Conservation (phyloP, 805 yeast species). For the Blastobotrys mokoenaii region DNA sequence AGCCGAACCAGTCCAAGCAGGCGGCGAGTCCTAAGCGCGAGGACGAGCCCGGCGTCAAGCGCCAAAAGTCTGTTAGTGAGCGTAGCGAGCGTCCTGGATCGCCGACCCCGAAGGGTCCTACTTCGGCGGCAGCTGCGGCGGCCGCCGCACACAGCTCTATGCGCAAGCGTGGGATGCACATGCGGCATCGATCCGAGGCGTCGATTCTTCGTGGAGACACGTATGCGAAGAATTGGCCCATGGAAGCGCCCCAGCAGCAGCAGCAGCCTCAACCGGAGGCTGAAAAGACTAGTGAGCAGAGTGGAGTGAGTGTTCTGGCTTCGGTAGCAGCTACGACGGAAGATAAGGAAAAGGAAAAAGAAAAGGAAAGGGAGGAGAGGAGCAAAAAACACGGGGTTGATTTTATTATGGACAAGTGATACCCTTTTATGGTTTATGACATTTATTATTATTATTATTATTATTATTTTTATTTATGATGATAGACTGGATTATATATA, state of each 20-base stretch:
- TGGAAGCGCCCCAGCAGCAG: neutral
- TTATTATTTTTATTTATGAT: slow-evolving; percentile 1
- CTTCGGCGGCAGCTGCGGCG: slow-evolving; percentile 9
- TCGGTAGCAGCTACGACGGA: slow-evolving; percentile 5
- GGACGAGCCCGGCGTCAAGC: slow-evolving; percentile 8
- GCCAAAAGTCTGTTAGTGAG: slow-evolving; percentile 14
- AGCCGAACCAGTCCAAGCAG: slow-evolving; percentile 28
- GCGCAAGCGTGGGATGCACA: slow-evolving; percentile 12
- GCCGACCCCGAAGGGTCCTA: slow-evolving; percentile 8
- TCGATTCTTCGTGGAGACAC: slow-evolving; percentile 11
- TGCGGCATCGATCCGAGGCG: slow-evolving; percentile 19
- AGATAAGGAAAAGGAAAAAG: slow-evolving; percentile 3
- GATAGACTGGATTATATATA: neutral
- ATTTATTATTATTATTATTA: too few relatives aligned
- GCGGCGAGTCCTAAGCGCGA: slow-evolving; percentile 5
- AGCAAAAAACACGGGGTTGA: slow-evolving; percentile 18
- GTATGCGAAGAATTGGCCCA: slow-evolving; percentile 1
- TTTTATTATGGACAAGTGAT: slow-evolving; percentile 13
- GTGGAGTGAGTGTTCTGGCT: slow-evolving; percentile 4
- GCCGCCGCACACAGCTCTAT: slow-evolving; percentile 13
- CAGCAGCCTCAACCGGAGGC: neutral
- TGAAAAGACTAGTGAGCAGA: neutral
- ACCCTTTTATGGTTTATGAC: too few relatives aligned
- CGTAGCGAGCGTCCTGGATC: slow-evolving; percentile 7
- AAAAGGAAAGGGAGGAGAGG: slow-evolving; percentile 8